Percentiles rank a stretch among this genome's conserved stretches.
These are phyloP conservation scores for Penicillium cataractarum DNA, from an alignment of 495 filamentous ascomycete genomes.

Conservation along the genomic window DNA sequence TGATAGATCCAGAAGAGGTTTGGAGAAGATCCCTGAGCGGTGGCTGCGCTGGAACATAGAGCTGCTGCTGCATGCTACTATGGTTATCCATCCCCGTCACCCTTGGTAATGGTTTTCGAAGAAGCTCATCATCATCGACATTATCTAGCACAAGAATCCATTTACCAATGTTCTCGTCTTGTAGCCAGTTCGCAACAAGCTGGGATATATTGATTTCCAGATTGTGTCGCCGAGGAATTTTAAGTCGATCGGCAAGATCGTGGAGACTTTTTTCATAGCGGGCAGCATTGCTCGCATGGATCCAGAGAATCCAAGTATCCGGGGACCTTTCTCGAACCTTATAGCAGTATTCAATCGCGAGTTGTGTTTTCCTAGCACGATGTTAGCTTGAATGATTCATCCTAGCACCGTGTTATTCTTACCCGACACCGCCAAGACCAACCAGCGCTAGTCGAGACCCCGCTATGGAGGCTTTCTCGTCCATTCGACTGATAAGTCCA, in stretches of 20 bases:
- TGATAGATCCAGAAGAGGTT: conserved; percentile 10
- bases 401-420: conserved; percentile 8
- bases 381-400: conserved; percentile 6
- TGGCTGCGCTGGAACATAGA: neutral
- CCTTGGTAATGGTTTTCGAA: conserved; percentile 16
- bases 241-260: conserved; percentile 40
- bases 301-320: conserved; percentile 54
- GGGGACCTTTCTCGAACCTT: conserved; percentile 35
- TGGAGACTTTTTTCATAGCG: conserved; percentile 44
- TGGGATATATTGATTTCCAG: conserved; percentile 42
- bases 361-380: conserved; percentile 36
- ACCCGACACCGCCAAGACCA: conserved; percentile 41
- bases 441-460: conserved; percentile 31
- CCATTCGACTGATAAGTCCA: conserved; percentile 28
- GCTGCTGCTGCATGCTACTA: conserved; percentile 21
- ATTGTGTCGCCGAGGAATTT: conserved; percentile 40
- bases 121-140: conserved; percentile 28
- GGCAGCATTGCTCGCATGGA: conserved; percentile 42
- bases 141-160: conserved; percentile 21
- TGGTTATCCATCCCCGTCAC: neutral
- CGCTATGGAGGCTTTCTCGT: conserved; percentile 25
- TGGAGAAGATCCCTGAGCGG: neutral
- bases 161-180: conserved; percentile 29
- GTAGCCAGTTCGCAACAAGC: conserved; percentile 45
- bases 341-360: conserved; percentile 47